These are phyloP conservation scores for Naganishia vaughanmartiniae DNA, from an alignment of 768 basidiomycete genomes.

Conservation along the genomic window DNA sequence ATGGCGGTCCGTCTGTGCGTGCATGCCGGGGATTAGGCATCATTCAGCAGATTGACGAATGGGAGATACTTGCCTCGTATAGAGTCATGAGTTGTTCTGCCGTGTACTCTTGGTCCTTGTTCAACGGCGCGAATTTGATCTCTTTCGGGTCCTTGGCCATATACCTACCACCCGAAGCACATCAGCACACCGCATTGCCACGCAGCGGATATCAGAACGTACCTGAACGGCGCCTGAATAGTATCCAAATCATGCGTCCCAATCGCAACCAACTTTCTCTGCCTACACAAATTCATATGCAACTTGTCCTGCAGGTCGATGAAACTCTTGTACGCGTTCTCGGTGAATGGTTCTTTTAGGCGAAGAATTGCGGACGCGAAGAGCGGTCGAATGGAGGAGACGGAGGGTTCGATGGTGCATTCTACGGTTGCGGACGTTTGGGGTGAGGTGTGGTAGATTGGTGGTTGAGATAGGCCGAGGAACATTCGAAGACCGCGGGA, in stretches of 20 bases:
- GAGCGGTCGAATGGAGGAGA: conserved; percentile 77
- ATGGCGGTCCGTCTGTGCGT: conserved; percentile 78
- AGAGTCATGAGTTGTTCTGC: conserved; percentile 88
- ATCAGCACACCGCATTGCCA: conserved; percentile 51
- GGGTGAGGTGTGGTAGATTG: conserved; percentile 69
- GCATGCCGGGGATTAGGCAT: not conserved
- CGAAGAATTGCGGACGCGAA: conserved; percentile 89
- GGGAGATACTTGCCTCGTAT: conserved; percentile 69
- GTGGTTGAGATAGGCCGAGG: conserved; percentile 66
- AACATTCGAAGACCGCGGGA: conserved; percentile 80
- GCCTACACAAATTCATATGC: conserved; percentile 89
- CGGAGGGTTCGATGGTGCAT: conserved; percentile 70
- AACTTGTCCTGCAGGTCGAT: conserved; percentile 99
- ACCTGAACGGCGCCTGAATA: conserved; percentile 79
- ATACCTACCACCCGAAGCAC: conserved; percentile 36
- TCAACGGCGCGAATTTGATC: conserved; percentile 87
- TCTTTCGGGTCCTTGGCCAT: conserved; percentile 62
- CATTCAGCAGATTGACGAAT: not conserved
- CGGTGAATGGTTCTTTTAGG: conserved; percentile 76
- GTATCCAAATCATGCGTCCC: conserved; percentile 97
- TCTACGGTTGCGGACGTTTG: conserved; percentile 64
- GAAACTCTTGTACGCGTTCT: conserved; percentile 87
- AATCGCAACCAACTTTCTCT: conserved; percentile 86
- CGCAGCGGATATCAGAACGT: conserved; percentile 54
- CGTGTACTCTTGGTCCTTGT: conserved; percentile 72